phyloP scores from a whole-genome alignment of 345 rosid genomes.

The Ceriops decandra region DNA sequence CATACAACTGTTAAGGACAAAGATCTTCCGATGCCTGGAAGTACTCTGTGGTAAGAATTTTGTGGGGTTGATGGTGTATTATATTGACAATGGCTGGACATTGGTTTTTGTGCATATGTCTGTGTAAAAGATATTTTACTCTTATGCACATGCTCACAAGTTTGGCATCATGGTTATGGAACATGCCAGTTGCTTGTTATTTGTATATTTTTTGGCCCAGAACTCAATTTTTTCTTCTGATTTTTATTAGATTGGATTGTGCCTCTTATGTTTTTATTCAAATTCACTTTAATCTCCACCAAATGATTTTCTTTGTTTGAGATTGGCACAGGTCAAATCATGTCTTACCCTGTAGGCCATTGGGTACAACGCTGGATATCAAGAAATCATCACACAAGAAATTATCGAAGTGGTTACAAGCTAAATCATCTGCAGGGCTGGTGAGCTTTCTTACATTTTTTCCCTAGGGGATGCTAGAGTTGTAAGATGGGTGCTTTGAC shows the following conservation, averaged over 20 bases:
- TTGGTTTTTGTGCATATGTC: too few species aligned
- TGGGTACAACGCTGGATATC: conserved; percentile 72
- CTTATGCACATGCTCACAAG: too few species aligned
- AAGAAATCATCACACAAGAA: conserved; percentile 95
- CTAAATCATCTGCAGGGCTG: conserved; percentile 75
- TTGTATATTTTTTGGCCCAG: too few species aligned
- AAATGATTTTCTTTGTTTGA: background rate
- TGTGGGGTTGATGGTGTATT: too few species aligned
- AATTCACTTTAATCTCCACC: background rate
- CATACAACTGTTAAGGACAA: conserved; percentile 79
- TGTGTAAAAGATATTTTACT: too few species aligned
- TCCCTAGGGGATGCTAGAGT: background rate
- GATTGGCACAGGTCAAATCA: conserved; percentile 70
- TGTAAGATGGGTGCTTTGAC: background rate
- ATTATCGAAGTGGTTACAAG: conserved; percentile 89
- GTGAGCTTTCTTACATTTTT: conserved; percentile 32
- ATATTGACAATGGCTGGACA: too few species aligned
- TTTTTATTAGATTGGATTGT: too few species aligned
- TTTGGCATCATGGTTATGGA: too few species aligned
- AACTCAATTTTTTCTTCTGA: too few species aligned
- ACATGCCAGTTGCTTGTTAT: too few species aligned
- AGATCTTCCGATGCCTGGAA: conserved; percentile 94
- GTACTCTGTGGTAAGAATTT: conserved; percentile 71
- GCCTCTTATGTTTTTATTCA: too few species aligned
- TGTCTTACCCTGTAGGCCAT: conserved; percentile 82